Percentiles rank a stretch among this genome's conserved stretches.
phyloP scores from a whole-genome alignment of 2,329 filamentous ascomycete species.

The Cladosporium sp. region DNA sequence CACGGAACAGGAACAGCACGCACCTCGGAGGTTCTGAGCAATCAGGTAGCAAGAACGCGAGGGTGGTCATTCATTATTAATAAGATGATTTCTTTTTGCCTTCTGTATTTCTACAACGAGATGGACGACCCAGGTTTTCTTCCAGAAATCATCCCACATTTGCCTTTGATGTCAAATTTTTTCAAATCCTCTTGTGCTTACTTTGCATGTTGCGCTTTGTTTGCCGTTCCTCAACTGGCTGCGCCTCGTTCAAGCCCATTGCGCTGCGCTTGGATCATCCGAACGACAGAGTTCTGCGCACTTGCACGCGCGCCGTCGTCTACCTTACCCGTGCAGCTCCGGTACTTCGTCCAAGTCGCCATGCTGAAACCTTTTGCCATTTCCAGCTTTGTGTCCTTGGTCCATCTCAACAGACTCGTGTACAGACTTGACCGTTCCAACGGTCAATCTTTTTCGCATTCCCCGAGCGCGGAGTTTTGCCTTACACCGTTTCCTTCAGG shows the following conservation, averaged over 20 bases:
- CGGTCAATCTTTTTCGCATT: background rate
- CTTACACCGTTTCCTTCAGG: background rate
- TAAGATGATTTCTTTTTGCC: background rate
- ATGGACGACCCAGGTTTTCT: background rate
- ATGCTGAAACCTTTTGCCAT: background rate
- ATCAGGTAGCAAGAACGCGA: background rate
- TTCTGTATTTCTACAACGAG: background rate
- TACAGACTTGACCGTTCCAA: background rate
- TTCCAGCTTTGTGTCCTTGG: background rate
- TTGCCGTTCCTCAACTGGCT: background rate
- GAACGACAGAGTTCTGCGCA: background rate
- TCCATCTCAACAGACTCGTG: background rate
- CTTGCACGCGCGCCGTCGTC: background rate
- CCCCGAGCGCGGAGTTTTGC: background rate
- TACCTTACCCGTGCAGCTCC: background rate
- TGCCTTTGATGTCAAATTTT: background rate
- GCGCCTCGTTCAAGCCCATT: background rate
- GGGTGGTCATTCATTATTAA: background rate
- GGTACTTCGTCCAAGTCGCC: background rate
- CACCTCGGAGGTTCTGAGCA: constrained; percentile 1
- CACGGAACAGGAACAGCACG: constrained; percentile 9
- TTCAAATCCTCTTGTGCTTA: background rate
- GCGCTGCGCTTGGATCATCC: background rate
- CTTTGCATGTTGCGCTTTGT: background rate
- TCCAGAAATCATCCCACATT: background rate